Base-by-base conservation (phyloP, 2,329 filamentous ascomycete genomes). In the Ceratocystis variospora region DNA sequence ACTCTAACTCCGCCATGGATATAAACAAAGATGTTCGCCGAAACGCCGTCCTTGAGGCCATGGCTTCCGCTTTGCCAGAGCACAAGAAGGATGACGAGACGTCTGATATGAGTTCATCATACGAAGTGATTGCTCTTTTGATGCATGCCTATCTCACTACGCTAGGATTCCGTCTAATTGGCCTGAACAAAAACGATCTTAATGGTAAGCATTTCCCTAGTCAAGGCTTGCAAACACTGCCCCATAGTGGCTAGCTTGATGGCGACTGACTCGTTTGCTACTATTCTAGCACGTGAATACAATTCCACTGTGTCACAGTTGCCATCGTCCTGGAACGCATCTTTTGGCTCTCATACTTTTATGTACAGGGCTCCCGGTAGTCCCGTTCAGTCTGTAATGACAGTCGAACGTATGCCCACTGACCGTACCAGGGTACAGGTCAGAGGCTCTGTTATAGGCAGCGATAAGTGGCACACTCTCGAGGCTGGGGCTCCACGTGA, bases 361-460 rank as follows among this genome's bases (percentile, higher is more conserved):
- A 84, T 91, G 69, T 97, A 97, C 77, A 84, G 85, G 2, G 92
- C 96, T 75, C 80, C 83, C 28, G 89, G 96, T 73, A 96, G 90
- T 0, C 86, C 90, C 17, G 89, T 92, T 83, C 83, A 87, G 68
- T 96, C 88, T 73, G 80, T 96, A 33, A 75, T 96, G 70, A 93
- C 91, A 73, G 77, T 96, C 69, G 90, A 87, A 74, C 84, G 90
- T 64, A 81, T 96, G 71, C 91, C 55, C 28, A n/a, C 28, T 7
- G 55, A 59, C 55, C 28, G 92, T 55, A 81, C 81, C 71, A 96
- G 93, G 73, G 87, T 88, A n/a, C 86, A 96, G 68, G 80, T 96
- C 48, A 85, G 90, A 71, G 92, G 87, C 2, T 79, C 96, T 50
- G 90, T 84, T 1, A 75, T 92, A 17, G 89, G 88, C 31, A 88